These are phyloP conservation scores for Rhizopogon vesiculosus DNA, from an alignment of 768 basidiomycete genomes.

Conservation along the genomic window DNA sequence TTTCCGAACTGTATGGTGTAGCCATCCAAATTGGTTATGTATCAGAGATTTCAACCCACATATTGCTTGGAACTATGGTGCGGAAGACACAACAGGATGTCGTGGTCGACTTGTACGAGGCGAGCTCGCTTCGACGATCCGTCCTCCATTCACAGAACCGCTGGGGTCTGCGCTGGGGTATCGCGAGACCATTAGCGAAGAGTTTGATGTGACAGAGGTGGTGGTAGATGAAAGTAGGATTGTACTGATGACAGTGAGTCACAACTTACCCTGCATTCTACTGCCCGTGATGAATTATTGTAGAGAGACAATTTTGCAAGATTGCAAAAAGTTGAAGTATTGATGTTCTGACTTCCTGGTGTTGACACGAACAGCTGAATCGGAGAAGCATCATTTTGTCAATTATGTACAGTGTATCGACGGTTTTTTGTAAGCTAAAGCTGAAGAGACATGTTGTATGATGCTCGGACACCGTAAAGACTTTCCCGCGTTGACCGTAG, in stretches of 20 bases:
- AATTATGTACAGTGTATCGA: too few species aligned
- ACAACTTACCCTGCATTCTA: neutral
- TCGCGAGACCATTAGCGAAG: too few species aligned
- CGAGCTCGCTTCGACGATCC: conserved; percentile 17
- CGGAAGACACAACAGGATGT: conserved; percentile 2
- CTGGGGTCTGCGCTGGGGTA: too few species aligned
- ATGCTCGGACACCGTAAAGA: conserved; percentile 13
- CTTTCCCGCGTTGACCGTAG: conserved; percentile 64
- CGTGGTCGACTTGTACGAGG: conserved; percentile 22
- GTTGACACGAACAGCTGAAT: too few species aligned
- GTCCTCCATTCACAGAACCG: conserved; percentile 32
- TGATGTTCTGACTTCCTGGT: conserved; percentile 19
- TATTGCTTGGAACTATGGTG: neutral
- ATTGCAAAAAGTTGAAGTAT: conserved; percentile 37
- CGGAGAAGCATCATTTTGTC: too few species aligned
- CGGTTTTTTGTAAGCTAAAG: too few species aligned
- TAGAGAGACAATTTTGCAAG: conserved; percentile 34
- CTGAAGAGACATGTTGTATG: too few species aligned
- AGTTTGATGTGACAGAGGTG: too few species aligned
- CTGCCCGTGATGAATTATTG: neutral
- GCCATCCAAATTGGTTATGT: conserved; percentile 14
- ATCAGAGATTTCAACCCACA: conserved; percentile 35
- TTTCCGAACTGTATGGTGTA: conserved; percentile 32
- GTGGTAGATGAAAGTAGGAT: conserved; percentile 41
- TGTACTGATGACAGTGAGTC: conserved; percentile 40